Evolutionary conservation across 2,329 filamentous ascomycete genomes (phyloP), one percentile per base, ranked within the genome.

Genomic region (Fusarium siculi): DNA sequence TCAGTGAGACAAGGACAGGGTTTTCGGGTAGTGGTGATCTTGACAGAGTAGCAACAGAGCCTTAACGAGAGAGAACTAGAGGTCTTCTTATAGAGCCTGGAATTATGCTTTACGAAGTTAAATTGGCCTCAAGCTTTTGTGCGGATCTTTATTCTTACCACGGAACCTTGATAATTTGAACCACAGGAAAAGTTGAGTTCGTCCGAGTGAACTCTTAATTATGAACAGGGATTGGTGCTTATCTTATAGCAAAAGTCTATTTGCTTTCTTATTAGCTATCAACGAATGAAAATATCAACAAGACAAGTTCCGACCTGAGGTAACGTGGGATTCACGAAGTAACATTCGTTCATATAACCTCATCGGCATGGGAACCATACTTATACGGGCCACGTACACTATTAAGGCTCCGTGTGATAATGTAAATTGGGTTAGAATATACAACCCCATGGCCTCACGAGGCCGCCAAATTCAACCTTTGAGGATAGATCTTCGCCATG

Each of bases 311-410:
- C 7, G 5, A n/a, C 16, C 21, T 50, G 4, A 32, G 7, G 32
- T 32, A 12, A 9, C 2, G n/a, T 34, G 4, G 3, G 6, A 5
- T 14, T 34, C 16, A 19, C 16, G n/a, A 19, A 6, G 11, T 8
- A 15, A 19, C 1, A 15, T 23, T 19, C 18, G 11, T 10, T 34
- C 11, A 23, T 14, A 19, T 19, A 23, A 5, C 30, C 8, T 14
- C 4, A 23, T 10, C 16, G 5, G 11, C 34, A 19, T 10, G 8
- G 10, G 30, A 23, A 15, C 11, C 9, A 11, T 21, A 15, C 19
- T 23, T 2, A 5, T 23, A 6, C 21, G 30, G 25, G 16, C 14
- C 23, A 23, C 16, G n/a, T 23, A 2, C 11, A 3, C 2, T 23
- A 19, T 23, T 12, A 19, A 19, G 14, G 3, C 8, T 50, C 21